Conservation (phyloP, 164 flowering plant genomes). For the Magnolia kwangsiensis region DNA sequence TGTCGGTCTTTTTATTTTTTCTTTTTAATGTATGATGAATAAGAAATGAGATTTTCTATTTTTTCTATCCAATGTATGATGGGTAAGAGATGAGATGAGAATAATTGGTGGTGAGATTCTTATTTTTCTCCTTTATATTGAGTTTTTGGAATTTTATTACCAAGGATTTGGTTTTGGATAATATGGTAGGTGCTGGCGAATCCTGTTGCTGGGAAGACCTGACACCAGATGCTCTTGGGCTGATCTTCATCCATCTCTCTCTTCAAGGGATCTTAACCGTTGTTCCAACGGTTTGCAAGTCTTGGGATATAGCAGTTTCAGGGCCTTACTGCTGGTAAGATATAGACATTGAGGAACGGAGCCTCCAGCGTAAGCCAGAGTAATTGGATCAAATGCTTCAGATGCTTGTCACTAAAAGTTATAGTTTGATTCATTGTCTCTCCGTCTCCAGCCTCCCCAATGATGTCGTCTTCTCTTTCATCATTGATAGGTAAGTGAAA, state of each 20-base stretch:
- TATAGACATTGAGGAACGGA: slow-evolving; percentile 85
- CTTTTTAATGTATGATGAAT: too few relatives aligned
- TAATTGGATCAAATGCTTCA: slow-evolving; percentile 50
- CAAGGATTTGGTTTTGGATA: too few relatives aligned
- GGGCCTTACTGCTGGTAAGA: slow-evolving; percentile 98
- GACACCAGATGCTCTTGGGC: slow-evolving; percentile 74
- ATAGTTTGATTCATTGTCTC: slow-evolving; percentile 59
- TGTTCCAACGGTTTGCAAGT: slow-evolving; percentile 80
- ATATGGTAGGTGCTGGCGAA: slow-evolving; percentile 49
- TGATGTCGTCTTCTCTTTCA: slow-evolving; percentile 39
- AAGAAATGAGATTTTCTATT: too few relatives aligned
- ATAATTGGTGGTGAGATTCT: too few relatives aligned
- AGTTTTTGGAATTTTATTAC: too few relatives aligned
- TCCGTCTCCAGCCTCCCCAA: slow-evolving; percentile 36
- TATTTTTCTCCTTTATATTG: too few relatives aligned
- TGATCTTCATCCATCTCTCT: slow-evolving; percentile 66
- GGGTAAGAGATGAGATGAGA: too few relatives aligned
- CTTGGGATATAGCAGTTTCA: slow-evolving; percentile 62
- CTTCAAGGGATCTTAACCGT: slow-evolving; percentile 66
- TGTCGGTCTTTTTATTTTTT: too few relatives aligned
- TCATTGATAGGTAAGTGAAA: slow-evolving; percentile 64
- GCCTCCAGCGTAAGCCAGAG: slow-evolving; percentile 32
- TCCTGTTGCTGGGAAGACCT: slow-evolving; percentile 69
- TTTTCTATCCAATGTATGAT: too few relatives aligned
- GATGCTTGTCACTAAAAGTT: slow-evolving; percentile 54